A percentile compares a stretch with the other conserved stretches of the same genome.
These are phyloP conservation scores for Castanospermum australe DNA, from an alignment of 306 rosid genomes.

Conservation along the genomic window DNA sequence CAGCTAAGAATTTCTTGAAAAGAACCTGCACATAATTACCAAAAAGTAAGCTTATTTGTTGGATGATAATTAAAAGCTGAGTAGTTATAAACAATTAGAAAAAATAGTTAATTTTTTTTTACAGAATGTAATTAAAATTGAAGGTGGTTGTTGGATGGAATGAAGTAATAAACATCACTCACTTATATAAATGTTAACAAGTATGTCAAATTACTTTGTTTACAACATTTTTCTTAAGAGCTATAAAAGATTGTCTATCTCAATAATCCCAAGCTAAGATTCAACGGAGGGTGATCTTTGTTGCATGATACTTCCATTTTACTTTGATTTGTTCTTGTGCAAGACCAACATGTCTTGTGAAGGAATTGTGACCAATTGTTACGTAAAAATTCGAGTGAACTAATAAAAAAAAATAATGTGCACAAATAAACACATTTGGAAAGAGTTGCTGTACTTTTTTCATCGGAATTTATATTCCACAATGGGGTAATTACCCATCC, in stretches of 20 bases:
- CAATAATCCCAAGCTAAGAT: too few relatives aligned
- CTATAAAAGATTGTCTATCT: not conserved
- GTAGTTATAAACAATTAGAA: too few relatives aligned
- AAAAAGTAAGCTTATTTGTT: not conserved
- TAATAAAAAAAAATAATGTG: not conserved
- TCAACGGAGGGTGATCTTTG: not conserved
- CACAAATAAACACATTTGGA: not conserved
- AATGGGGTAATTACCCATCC: too few relatives aligned
- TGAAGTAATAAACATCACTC: too few relatives aligned
- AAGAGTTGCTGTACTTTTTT: not conserved
- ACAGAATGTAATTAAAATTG: too few relatives aligned
- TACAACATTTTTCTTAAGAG: too few relatives aligned
- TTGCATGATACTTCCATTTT: not conserved
- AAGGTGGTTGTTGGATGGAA: too few relatives aligned
- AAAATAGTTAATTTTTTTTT: too few relatives aligned
- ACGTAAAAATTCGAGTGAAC: not conserved
- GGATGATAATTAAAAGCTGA: too few relatives aligned
- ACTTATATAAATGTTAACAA: too few relatives aligned
- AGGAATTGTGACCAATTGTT: not conserved
- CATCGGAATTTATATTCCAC: not conserved
- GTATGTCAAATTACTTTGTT: too few relatives aligned
- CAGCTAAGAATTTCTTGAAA: not conserved
- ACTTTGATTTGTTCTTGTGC: not conserved
- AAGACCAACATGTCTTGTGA: not conserved
- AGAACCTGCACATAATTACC: conserved; percentile 18